Percentiles rank a stretch among this genome's conserved stretches.
phyloP scores from a whole-genome alignment of 2,329 filamentous ascomycete genomes.

The Colletotrichum plurivorum region DNA sequence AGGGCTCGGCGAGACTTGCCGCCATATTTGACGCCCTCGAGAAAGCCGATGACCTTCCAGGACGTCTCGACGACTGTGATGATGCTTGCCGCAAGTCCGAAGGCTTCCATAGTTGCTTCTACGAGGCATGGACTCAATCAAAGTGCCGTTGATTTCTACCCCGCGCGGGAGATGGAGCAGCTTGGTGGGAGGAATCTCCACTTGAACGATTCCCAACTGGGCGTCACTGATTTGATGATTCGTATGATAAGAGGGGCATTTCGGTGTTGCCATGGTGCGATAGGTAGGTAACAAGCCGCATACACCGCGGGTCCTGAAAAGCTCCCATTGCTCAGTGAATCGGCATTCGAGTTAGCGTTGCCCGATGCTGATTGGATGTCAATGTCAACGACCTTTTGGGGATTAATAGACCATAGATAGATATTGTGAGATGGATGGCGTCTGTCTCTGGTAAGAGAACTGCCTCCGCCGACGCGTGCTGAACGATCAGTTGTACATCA shows the following conservation, averaged over 20 bases:
- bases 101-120: background rate
- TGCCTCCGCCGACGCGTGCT: too few relatives aligned
- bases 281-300: background rate
- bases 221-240: background rate
- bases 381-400: too few relatives aligned
- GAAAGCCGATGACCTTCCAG: slow-evolving; percentile 7
- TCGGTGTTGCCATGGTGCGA: background rate
- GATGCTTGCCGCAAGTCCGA: slow-evolving; percentile 3
- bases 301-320: background rate
- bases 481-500: too few relatives aligned
- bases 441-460: too few relatives aligned
- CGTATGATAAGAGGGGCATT: background rate
- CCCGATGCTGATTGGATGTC: background rate
- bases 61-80: slow-evolving; percentile 3
- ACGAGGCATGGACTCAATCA: background rate
- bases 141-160: background rate
- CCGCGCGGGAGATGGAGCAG: background rate
- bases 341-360: background rate
- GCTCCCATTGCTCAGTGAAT: background rate
- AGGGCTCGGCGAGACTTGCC: slow-evolving; percentile 6
- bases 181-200: background rate
- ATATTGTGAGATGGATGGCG: too few relatives aligned
- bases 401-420: too few relatives aligned
- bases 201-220: background rate
- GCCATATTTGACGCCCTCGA: slow-evolving; percentile 15